Conservation (phyloP, 2,329 filamentous ascomycete species). For the Epichloe uncinata region DNA sequence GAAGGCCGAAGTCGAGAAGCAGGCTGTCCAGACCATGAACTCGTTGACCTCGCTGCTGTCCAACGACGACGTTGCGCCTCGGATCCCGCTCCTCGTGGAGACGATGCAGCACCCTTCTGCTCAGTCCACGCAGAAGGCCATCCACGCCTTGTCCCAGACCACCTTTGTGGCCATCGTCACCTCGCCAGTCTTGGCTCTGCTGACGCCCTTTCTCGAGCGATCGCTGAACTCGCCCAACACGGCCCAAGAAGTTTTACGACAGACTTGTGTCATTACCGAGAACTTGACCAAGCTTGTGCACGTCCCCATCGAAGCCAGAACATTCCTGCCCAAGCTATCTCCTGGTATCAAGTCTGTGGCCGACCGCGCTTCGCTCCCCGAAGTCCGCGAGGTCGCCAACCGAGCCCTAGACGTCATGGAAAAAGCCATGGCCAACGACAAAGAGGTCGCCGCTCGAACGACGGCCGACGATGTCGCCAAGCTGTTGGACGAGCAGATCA, state of each 20-base stretch:
- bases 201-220: constrained; percentile 89
- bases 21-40: constrained; percentile 84
- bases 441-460: constrained; percentile 52
- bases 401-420: constrained; percentile 78
- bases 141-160: constrained; percentile 90
- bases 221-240: constrained; percentile 86
- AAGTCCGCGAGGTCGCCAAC: constrained; percentile 81
- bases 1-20: constrained; percentile 78
- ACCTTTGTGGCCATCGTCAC: constrained; percentile 98
- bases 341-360: constrained; percentile 86
- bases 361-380: constrained; percentile 79
- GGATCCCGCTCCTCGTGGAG: constrained; percentile 83
- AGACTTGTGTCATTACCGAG: constrained; percentile 93
- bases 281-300: constrained; percentile 98
- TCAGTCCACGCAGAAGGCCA: constrained; percentile 84
- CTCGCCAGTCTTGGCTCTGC: constrained; percentile 82
- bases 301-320: constrained; percentile 82
- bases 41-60: constrained; percentile 79
- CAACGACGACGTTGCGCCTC: constrained; percentile 91
- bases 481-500: constrained; percentile 62
- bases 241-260: constrained; percentile 83
- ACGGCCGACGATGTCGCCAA: constrained; percentile 60
- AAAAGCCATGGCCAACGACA: constrained; percentile 73
- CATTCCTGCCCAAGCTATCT: constrained; percentile 87
- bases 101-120: constrained; percentile 90